Percentiles rank a stretch among this genome's conserved stretches.
Evolutionary conservation across 2,329 filamentous ascomycete species (phyloP).

Genomic region (Davidsoniella australis): DNA sequence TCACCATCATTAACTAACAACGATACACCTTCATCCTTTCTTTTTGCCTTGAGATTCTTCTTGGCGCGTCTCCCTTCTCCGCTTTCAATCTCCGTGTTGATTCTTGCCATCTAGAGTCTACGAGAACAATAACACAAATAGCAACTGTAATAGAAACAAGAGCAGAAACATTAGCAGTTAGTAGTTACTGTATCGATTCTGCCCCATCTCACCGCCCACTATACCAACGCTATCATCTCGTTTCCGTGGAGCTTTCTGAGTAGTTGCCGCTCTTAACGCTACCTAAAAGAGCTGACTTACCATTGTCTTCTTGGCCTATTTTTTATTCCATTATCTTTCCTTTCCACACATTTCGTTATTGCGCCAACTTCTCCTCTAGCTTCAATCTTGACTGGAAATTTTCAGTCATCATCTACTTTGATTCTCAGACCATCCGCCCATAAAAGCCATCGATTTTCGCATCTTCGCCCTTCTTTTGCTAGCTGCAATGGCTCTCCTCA

Average conservation of each 20-base stretch:
- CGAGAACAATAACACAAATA: too few relatives aligned
- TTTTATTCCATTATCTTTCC: background rate
- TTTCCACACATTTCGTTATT: background rate
- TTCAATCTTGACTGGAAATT: background rate
- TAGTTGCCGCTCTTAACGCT: background rate
- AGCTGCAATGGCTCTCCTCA: constrained; percentile 25
- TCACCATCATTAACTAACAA: background rate
- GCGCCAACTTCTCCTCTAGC: constrained; percentile 3
- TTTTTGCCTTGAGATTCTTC: background rate
- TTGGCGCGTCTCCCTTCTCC: background rate
- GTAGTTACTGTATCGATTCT: background rate
- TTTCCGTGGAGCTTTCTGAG: background rate
- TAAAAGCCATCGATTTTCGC: background rate
- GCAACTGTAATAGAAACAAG: too few relatives aligned
- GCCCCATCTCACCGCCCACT: background rate
- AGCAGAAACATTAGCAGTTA: too few relatives aligned
- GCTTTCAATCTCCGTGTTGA: background rate
- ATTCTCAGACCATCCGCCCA: constrained; percentile 6
- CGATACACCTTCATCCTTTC: too few relatives aligned
- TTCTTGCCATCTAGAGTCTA: too few relatives aligned
- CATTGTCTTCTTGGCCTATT: background rate
- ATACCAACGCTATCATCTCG: background rate
- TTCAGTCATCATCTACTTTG: too few relatives aligned
- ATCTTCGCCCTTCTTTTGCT: too few relatives aligned
- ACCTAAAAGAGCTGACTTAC: background rate